Conservation (phyloP, 805 yeast species). For the Komagataella ulmi region DNA sequence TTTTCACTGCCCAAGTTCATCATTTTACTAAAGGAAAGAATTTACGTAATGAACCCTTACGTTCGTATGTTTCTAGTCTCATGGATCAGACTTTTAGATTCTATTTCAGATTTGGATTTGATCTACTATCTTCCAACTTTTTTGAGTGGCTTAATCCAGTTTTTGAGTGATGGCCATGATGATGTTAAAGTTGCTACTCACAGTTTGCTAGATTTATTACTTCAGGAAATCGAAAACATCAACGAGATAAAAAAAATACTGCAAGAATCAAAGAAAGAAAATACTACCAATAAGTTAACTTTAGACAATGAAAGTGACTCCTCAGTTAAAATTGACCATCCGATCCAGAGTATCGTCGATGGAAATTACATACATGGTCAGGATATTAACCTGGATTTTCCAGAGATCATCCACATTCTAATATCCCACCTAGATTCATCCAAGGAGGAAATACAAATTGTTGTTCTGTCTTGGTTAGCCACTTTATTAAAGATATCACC, state of each 20-base stretch:
- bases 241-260: constrained; percentile 50
- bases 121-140: constrained; percentile 83
- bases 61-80: constrained; percentile 85
- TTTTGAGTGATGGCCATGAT: constrained; percentile 68
- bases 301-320: constrained; percentile 15
- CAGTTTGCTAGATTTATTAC: constrained; percentile 55
- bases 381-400: constrained; percentile 69
- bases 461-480: constrained; percentile 73
- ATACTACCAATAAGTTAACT: constrained; percentile 9
- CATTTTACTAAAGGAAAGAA: constrained; percentile 82
- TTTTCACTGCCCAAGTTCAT: constrained; percentile 80
- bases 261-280: constrained; percentile 12
- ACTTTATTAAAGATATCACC: constrained; percentile 66
- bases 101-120: constrained; percentile 83
- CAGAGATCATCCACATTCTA: constrained; percentile 68
- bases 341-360: constrained; percentile 20
- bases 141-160: constrained; percentile 69
- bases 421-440: constrained; percentile 69
- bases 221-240: constrained; percentile 73
- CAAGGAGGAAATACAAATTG: constrained; percentile 64
- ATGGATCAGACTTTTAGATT: constrained; percentile 87
- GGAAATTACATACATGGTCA: constrained; percentile 62
- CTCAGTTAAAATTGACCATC: constrained; percentile 13
- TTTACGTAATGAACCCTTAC: constrained; percentile 85
- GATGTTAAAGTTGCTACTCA: constrained; percentile 85